phyloP scores from a whole-genome alignment of 441 rosid genomes.

The Erysimum cheiri region DNA sequence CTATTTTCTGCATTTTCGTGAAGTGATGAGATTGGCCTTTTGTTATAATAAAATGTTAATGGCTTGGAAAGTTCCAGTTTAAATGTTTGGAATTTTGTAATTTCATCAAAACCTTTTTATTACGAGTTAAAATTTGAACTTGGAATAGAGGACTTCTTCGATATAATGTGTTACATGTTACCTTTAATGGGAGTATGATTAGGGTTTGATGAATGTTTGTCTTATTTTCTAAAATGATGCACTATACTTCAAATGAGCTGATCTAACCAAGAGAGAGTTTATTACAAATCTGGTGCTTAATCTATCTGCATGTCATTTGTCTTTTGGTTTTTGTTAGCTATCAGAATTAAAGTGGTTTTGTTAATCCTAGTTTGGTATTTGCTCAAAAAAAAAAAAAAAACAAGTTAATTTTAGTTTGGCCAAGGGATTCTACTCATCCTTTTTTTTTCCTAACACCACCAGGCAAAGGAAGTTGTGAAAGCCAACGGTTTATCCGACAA shows the following conservation, averaged over 20 bases:
- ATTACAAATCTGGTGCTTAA: neutral
- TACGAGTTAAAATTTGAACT: neutral
- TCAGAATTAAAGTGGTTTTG: slow-evolving; percentile 12
- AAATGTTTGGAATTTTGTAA: neutral
- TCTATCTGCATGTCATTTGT: slow-evolving; percentile 8
- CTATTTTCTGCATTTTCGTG: slow-evolving; percentile 4
- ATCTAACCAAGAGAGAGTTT: too few relatives aligned
- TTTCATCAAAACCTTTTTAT: neutral
- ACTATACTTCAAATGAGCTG: neutral
- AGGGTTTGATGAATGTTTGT: slow-evolving; percentile 19
- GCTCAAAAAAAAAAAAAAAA: too few relatives aligned
- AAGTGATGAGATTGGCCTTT: slow-evolving; percentile 8
- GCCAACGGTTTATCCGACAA: slow-evolving; percentile 86
- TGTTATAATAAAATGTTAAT: neutral
- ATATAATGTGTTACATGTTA: slow-evolving; percentile 1
- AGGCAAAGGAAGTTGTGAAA: slow-evolving; percentile 98
- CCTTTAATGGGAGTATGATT: slow-evolving; percentile 14
- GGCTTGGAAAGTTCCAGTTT: neutral
- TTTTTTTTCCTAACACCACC: slow-evolving; percentile 33
- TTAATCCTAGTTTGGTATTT: too few relatives aligned
- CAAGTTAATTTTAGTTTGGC: too few relatives aligned
- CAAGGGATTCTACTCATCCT: slow-evolving; percentile 15
- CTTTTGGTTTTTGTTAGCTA: slow-evolving; percentile 20
- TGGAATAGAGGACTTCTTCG: slow-evolving; percentile 17
- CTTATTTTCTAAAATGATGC: neutral